phyloP scores from a whole-genome alignment of 352 stramenopile species.

The Phytophthora multivora region DNA sequence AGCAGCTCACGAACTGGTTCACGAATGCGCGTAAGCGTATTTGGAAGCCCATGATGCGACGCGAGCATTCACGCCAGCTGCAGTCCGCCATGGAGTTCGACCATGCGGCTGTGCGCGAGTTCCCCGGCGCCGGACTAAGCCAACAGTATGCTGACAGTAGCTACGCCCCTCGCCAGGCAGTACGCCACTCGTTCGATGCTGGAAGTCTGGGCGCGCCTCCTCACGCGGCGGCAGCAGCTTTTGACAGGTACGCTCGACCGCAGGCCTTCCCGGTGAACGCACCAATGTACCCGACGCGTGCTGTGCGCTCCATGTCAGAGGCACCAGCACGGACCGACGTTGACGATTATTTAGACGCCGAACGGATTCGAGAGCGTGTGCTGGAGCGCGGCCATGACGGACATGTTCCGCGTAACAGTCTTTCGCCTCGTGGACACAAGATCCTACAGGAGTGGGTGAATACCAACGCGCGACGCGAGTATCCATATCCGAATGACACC shows the following conservation, averaged over 20 bases:
- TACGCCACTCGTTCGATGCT: conserved; percentile 75
- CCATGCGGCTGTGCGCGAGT: conserved; percentile 50
- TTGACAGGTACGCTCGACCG: conserved; percentile 38
- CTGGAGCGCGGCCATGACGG: conserved; percentile 47
- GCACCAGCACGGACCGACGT: conserved; percentile 47
- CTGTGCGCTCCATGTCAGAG: conserved; percentile 72
- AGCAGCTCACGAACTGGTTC: conserved; percentile 92
- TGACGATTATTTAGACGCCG: conserved; percentile 71
- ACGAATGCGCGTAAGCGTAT: conserved; percentile 90
- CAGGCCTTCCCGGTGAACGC: conserved; percentile 30
- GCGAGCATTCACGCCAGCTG: conserved; percentile 79
- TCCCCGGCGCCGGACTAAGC: conserved; percentile 32
- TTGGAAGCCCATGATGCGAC: conserved; percentile 91
- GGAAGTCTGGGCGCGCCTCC: conserved; percentile 53
- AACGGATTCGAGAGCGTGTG: conserved; percentile 70
- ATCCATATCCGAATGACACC: conserved; percentile 61
- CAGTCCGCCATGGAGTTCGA: conserved; percentile 79
- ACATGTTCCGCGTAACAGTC: conserved; percentile 47
- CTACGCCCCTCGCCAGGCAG: conserved; percentile 47
- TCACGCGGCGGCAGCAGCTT: conserved; percentile 21
- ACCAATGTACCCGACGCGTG: conserved; percentile 47
- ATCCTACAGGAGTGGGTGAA: conserved; percentile 85
- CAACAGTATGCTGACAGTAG: conserved; percentile 37
- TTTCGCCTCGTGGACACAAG: conserved; percentile 73
- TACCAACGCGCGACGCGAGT: conserved; percentile 62